Evolutionary conservation across 1,139 yeast species (phyloP), one percentile per base, ranked within the genome.

Genomic region (Debaryomyces fabryi): DNA sequence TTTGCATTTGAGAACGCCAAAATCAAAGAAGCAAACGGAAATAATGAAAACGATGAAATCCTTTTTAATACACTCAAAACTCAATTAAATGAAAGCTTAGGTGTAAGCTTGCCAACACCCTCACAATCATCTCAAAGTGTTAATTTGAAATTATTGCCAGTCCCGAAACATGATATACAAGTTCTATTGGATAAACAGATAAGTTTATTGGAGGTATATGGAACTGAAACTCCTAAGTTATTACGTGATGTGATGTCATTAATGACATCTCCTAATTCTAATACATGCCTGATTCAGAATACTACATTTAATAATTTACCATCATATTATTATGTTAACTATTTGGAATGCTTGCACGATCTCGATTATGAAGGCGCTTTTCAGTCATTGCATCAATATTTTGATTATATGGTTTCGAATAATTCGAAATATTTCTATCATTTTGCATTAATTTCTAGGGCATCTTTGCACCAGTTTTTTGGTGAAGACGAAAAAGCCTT

Each of bases 401-500:
- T 88, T 63, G 97, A 91, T 65, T 89, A 90, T 59, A 85, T 88
- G 83, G 85, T 88, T 67, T 83, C 93, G 13, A 81, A 78, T 52
- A 77, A 80, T 51, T 84, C 85, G 37, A 80, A 81, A 53, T 78
- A 80, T 42, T 83, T 82, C 54, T 88, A 88, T 59, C 97, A 91
- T 62, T 86, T 88, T 67, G 96, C 97, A 0, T 70, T 91, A 38
- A 76, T 91, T 15, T 85, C 91, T 10, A 70, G 88, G 45, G 96
- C 96, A 0, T 78, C 89, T 0, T 69, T 91, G 39, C 93, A 90
- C 58, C 88, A 89, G 18, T 81, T 81, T 48, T 90, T 88, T 65
- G 85, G 87, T 32, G 87, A 87, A 55, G 83, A 83, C 53, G 79
- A 78, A 24, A 89, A 88, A 54, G 96, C 97, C 0, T 66, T 88